These are phyloP conservation scores for Hypoxylon sp. DNA, from an alignment of 2,329 filamentous ascomycete species.

Conservation along the genomic window DNA sequence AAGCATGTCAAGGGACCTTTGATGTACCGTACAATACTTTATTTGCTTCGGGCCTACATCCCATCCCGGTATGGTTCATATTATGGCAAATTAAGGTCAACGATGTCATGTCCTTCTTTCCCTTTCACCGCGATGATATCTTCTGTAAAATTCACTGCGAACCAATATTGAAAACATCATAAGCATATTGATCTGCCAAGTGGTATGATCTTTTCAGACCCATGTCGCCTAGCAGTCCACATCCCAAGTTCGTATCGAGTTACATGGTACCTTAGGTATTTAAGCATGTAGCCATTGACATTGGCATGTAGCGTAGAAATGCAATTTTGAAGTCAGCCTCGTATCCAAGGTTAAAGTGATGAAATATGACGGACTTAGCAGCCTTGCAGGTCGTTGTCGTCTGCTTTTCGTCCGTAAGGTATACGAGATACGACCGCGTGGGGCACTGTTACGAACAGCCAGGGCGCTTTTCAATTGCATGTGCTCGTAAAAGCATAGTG, in stretches of 20 bases:
- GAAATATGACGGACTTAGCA: conserved; percentile 6
- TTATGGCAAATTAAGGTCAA: conserved; percentile 34
- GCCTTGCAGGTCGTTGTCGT: conserved; percentile 26
- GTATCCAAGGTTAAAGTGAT: neutral
- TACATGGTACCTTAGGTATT: neutral
- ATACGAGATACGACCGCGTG: neutral
- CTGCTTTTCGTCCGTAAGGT: conserved; percentile 3
- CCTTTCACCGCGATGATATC: conserved; percentile 31
- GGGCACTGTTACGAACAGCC: neutral
- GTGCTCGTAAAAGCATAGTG: no score
- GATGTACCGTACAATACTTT: conserved; percentile 19
- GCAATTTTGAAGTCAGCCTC: conserved; percentile 2
- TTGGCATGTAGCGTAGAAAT: neutral
- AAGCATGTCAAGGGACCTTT: neutral
- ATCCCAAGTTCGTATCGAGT: neutral
- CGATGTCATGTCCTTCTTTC: conserved; percentile 25
- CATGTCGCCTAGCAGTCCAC: neutral
- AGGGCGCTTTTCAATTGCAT: neutral
- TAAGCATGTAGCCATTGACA: neutral
- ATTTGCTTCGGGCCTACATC: conserved; percentile 22
- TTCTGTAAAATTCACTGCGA: neutral
- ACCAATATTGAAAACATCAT: conserved; percentile 9
- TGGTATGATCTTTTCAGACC: conserved; percentile 16
- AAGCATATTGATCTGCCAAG: conserved; percentile 19
- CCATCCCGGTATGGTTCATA: conserved; percentile 30